Base-by-base conservation (phyloP, 768 basidiomycete species). In the Kwoniella sp. region DNA sequence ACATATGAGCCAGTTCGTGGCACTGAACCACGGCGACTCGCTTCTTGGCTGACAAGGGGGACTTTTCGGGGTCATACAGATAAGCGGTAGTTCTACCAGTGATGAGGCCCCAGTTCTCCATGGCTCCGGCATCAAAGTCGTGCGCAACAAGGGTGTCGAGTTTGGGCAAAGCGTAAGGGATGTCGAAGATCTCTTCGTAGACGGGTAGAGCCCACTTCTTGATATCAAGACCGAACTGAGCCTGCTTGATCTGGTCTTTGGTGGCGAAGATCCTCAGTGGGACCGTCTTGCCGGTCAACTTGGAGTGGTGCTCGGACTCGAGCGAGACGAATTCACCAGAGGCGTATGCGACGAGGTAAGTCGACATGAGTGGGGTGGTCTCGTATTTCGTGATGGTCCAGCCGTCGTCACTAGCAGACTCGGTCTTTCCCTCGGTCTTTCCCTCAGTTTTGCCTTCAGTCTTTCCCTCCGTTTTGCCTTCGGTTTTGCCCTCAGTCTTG, bases 161-260 rank as follows among this genome's bases (percentile, higher is more conserved):
- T 83, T 98, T 97, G 4, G 93, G 92, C 28, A 98, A 85, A 25
- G 94, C 92, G 79, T 89, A 98, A 63, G 89, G 90, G 69, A 97
- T 88, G 70, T 94, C 88, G 76, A 97, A 97, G 61, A 95, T 85
- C 77, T 89, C 84, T 81, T 98, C 94, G 79, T 94, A 97, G n/a
- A 93, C 78, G 17, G 93, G 93, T 15, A 96, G 82, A 11, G 91
- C 90, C 73, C 78, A 76, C 47, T 85, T 86, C 81, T 90, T 95
- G 71, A 95, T 88, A 71, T 94, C 92, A 47, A 98, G 87, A 15
- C 90, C 90, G 73, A 92, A 92, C 69, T 89, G 76, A 5, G 89
- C 89, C 76, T 93, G 92, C 70, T 88, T 84, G 72, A 96, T 91
- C 68, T 88, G 82, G 74, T 96, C 89, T 64, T 87, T 82, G 7